Base-by-base conservation (phyloP, 2,329 filamentous ascomycete genomes). In the Mariannaea elegans region DNA sequence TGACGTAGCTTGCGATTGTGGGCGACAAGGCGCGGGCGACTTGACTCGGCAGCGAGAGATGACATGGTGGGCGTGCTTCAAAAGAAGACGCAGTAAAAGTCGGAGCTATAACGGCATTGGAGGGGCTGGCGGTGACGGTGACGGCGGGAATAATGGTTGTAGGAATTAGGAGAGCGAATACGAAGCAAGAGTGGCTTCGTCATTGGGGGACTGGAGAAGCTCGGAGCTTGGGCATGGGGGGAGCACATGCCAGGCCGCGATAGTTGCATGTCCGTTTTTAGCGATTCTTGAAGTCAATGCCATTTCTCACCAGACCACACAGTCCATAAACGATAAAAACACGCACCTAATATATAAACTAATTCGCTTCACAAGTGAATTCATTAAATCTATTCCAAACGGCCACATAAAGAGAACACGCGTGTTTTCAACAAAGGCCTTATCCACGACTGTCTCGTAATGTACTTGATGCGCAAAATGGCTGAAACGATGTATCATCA, bases 1-100 rank as follows among this genome's bases (percentile, higher is more conserved):
- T 97, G 94, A 54, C 94, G 89, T 52, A 98, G 83, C 75, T 90
- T 93, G 74, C 93, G 91, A 75, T 97, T 97, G 83, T 95, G 85
- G 16, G 86, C 80, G 27, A 88, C 78, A 63, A 90, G 80, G 39
- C 83, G 80, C 38, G 85, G 83, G 38, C 81, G 78, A 44, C 76
- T 74, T 29, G 73, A 73, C 67, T 77, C 75, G 58, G 73, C 73
- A 59, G 74, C 71, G 60, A 78, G 68, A 61, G 73, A 68, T 45
- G 76, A 76, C 76, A 78, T 78, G 58, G 29, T 38, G 21, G 23
- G 34, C 67, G 68, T 68, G 67, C 61, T 66, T 38, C 63, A 61
- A 32, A 31, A n/a, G 45, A 49, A 23, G 32, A 36, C 31, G 64
- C 62, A 70, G 67, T 32, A 19, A 24, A 14, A 9, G 7, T 24